phyloP scores from a whole-genome alignment of 257 asterid genomes.

The Parsonsia alboflavescens region DNA sequence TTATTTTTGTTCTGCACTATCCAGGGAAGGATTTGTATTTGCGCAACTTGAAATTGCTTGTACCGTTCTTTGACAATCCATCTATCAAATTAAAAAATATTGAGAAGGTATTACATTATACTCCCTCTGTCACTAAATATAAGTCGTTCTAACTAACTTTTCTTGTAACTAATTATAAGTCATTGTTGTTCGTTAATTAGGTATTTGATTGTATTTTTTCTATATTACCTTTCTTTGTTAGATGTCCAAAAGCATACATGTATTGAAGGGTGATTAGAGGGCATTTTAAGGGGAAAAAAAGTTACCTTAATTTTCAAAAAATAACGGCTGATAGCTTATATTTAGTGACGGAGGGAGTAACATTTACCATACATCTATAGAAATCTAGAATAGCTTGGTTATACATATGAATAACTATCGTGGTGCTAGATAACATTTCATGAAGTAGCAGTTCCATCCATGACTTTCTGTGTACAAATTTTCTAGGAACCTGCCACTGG shows the following conservation, averaged over 20 bases:
- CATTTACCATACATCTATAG: not conserved
- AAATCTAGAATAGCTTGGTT: not conserved
- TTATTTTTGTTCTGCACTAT: not conserved
- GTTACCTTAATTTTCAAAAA: no score
- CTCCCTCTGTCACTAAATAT: no score
- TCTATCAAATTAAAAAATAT: constrained; percentile 56
- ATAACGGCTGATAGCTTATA: no score
- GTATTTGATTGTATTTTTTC: no score
- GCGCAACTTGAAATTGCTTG: constrained; percentile 74
- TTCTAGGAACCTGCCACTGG: not conserved
- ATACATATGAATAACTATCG: not conserved
- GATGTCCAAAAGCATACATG: no score
- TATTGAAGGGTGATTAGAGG: no score
- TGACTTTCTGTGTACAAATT: not conserved
- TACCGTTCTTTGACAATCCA: constrained; percentile 69
- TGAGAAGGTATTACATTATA: constrained; percentile 51
- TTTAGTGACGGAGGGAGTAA: no score
- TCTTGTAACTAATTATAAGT: no score
- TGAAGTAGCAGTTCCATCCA: not conserved
- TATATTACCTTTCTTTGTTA: no score
- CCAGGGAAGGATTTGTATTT: constrained; percentile 74
- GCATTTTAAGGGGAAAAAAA: no score
- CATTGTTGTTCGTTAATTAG: no score
- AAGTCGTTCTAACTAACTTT: no score
- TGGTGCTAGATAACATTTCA: not conserved